Evolutionary conservation across 768 basidiomycete species (phyloP), one percentile per base, ranked within the genome.

Genomic region (Auricularia auricula-judae): DNA sequence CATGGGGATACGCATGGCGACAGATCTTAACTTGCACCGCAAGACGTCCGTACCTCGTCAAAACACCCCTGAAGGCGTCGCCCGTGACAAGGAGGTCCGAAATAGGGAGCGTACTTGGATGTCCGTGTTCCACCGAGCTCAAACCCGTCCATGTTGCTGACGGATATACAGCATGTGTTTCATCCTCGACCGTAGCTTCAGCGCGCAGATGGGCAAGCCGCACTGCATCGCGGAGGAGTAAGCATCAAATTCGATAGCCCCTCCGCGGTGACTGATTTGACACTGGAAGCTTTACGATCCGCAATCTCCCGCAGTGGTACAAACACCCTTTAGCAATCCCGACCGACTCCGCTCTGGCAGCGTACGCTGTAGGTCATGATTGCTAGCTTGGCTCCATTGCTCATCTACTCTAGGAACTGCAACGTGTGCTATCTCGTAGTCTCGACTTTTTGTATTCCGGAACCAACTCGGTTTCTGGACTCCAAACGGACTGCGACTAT

Each of bases 121-220:
- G 61, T 74, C 74, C 56, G 75, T 71, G 29, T 54, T 59, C 18
- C 11, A 8, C 4, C 29, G 36, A 11, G 36, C n/a, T 18, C 14
- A 36, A 34, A 36, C 18, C 59, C 12, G 29, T 58, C 21, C 23
- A 12, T 23, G n/a, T 61, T 39, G 33, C 21, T 51, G 36, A 36
- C 35, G 61, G 23, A 51, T 44, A 62, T 21, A 63, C 16, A 68
- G 66, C 16, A 65, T 93, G 65, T 93, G 91, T 70, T 94, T 86
- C 73, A 83, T 82, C 64, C 80, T 97, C 39, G 95, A 98, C 73
- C 82, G 93, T 66, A 96, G 93, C 69, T 82, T 89, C 65, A 91
- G 93, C 68, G 91, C 95, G 0, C 94, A 96, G 76, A 93, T 98
- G 93, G 95, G 95, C 54, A 98, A 97, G 76, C 96, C 96, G 3